phyloP scores from a whole-genome alignment of 805 yeast species.

The Lachancea quebecensis region DNA sequence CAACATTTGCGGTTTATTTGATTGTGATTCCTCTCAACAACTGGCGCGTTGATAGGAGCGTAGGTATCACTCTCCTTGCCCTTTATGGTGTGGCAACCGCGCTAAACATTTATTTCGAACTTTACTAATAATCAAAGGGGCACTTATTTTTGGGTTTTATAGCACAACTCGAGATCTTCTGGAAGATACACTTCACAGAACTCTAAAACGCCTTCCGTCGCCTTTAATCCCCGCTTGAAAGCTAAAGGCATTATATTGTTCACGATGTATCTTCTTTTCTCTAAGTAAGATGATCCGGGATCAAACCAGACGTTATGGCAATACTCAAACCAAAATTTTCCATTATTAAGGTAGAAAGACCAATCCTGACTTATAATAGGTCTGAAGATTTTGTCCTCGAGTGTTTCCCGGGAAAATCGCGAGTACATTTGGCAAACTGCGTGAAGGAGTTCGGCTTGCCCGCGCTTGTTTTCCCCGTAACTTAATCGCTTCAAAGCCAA shows the following conservation, averaged over 20 bases:
- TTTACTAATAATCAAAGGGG: constrained; percentile 1
- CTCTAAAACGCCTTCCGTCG: constrained; percentile 3
- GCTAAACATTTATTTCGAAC: constrained; percentile 18
- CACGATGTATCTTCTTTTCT: constrained; percentile 20
- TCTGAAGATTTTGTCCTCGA: constrained; percentile 21
- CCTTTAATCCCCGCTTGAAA: constrained; percentile 1
- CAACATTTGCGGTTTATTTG: constrained; percentile 35
- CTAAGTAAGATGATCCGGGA: constrained; percentile 20
- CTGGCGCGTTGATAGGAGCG: constrained; percentile 39
- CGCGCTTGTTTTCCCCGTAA: constrained; percentile 11
- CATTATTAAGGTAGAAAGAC: constrained; percentile 17
- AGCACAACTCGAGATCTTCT: constrained; percentile 23
- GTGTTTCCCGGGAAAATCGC: constrained; percentile 16
- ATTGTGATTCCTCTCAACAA: constrained; percentile 38
- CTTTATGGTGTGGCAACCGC: constrained; percentile 17
- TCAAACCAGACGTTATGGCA: constrained; percentile 24
- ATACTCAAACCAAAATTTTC: constrained; percentile 26
- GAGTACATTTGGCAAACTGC: constrained; percentile 20
- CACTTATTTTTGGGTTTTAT: constrained; percentile 10
- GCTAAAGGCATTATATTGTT: constrained; percentile 18
- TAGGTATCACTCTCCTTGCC: constrained; percentile 32
- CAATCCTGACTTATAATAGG: constrained; percentile 15
- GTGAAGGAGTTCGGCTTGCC: constrained; percentile 17
- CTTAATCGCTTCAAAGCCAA: constrained; percentile 18
- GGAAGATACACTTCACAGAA: constrained; percentile 25